Conservation (phyloP, 768 basidiomycete genomes). For the Strobilomyces confusus region DNA sequence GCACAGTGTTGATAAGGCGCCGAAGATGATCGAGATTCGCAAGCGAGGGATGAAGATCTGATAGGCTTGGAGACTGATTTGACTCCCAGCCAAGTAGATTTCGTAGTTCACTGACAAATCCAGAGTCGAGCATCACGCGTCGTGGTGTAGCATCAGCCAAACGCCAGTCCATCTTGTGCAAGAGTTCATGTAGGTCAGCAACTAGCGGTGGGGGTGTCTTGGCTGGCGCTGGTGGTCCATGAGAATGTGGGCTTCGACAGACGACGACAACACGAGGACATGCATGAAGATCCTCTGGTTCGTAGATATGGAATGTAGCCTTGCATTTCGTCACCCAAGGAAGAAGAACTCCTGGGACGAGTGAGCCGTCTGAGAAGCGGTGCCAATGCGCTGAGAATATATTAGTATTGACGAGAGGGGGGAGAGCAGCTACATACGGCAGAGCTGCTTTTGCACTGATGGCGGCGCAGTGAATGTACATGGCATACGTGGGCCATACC, state of each 20-base stretch:
- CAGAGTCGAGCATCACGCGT: neutral
- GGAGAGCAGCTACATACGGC: neutral
- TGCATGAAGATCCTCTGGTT: neutral
- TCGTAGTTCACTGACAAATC: neutral
- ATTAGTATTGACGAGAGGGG: neutral
- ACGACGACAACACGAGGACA: neutral
- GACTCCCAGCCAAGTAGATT: neutral
- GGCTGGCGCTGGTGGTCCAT: neutral
- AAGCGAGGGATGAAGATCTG: constrained; percentile 5
- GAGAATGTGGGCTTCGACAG: constrained; percentile 9
- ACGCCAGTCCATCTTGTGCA: neutral
- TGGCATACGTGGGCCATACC: neutral
- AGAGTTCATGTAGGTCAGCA: neutral
- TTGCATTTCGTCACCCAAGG: neutral
- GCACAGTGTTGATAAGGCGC: neutral
- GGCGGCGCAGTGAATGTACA: neutral
- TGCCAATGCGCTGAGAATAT: neutral
- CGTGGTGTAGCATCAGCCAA: constrained; percentile 2
- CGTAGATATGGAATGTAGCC: neutral
- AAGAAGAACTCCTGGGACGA: neutral
- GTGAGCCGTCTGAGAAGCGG: neutral
- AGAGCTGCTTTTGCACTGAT: neutral
- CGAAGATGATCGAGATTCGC: neutral
- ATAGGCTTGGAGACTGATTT: neutral
- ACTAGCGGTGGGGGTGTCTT: neutral